Percentiles rank a stretch among this genome's conserved stretches.
These are phyloP conservation scores for Erodium chrysanthum DNA, from an alignment of 441 rosid genomes.

Conservation along the genomic window DNA sequence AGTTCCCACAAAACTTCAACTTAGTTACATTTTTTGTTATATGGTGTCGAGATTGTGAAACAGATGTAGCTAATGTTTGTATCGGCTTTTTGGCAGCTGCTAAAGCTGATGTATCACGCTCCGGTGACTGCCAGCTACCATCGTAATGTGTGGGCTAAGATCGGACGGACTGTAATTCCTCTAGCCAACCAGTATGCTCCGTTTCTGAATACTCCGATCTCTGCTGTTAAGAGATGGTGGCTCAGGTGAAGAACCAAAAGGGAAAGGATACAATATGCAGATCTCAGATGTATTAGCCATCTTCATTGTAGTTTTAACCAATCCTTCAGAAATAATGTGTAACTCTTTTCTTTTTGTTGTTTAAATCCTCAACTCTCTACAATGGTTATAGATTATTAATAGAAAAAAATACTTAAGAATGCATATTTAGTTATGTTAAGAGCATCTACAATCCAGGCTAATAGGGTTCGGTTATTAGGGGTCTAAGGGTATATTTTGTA, in stretches of 20 bases:
- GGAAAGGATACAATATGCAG: background rate
- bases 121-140: slow-evolving; percentile 83
- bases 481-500: too few relatives aligned
- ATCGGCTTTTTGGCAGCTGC: slow-evolving; percentile 37
- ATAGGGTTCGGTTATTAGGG: too few relatives aligned
- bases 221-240: slow-evolving; percentile 86
- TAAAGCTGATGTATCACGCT: slow-evolving; percentile 95
- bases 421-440: too few relatives aligned
- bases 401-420: too few relatives aligned
- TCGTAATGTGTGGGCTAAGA: slow-evolving; percentile 73
- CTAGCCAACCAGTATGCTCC: slow-evolving; percentile 58
- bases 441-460: too few relatives aligned
- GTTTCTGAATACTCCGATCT: slow-evolving; percentile 54
- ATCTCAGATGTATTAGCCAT: background rate
- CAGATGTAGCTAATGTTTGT: background rate
- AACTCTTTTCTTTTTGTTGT: background rate
- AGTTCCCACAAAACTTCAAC: too few relatives aligned
- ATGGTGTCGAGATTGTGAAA: background rate
- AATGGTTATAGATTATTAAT: background rate
- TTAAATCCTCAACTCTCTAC: background rate
- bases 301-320: background rate
- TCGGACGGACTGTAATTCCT: slow-evolving; percentile 59
- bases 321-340: background rate
- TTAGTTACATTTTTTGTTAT: background rate
- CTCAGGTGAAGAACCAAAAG: slow-evolving; percentile 34